Conservation (phyloP, 176 grass and related monocot genomes). For the Ampelocalamus luodianensis region DNA sequence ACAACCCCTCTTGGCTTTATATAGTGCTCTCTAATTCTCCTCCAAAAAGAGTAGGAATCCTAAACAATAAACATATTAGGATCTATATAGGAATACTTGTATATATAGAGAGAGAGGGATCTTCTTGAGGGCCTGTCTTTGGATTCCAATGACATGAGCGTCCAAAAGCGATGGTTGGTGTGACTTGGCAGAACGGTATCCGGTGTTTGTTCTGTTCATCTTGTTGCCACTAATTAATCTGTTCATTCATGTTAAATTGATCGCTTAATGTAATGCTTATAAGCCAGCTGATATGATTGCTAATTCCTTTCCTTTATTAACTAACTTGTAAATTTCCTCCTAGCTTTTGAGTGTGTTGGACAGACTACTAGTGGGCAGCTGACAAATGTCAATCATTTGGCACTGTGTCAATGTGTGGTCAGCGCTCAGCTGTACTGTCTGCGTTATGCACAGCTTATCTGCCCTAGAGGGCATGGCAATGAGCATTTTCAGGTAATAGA, state of each 20-base stretch:
- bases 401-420: conserved; percentile 9
- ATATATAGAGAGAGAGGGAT: conserved; percentile 16
- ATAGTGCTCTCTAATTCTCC: too few relatives aligned
- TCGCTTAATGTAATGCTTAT: too few relatives aligned
- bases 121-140: conserved; percentile 13
- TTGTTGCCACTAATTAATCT: background rate
- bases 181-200: conserved; percentile 6
- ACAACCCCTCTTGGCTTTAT: too few relatives aligned
- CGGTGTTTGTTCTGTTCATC: background rate
- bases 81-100: too few relatives aligned
- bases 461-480: conserved; percentile 27
- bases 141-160: conserved; percentile 42
- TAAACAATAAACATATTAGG: too few relatives aligned
- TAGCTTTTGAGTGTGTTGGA: background rate
- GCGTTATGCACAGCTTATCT: background rate
- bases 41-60: too few relatives aligned
- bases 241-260: background rate
- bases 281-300: background rate
- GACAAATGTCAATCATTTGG: conserved; percentile 20
- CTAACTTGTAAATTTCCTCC: background rate
- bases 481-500: background rate
- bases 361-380: background rate
- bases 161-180: conserved; percentile 25
- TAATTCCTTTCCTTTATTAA: background rate
- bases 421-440: background rate